Conservation (phyloP, 2,329 filamentous ascomycete species). For the Ceratocystis alfenasii region DNA sequence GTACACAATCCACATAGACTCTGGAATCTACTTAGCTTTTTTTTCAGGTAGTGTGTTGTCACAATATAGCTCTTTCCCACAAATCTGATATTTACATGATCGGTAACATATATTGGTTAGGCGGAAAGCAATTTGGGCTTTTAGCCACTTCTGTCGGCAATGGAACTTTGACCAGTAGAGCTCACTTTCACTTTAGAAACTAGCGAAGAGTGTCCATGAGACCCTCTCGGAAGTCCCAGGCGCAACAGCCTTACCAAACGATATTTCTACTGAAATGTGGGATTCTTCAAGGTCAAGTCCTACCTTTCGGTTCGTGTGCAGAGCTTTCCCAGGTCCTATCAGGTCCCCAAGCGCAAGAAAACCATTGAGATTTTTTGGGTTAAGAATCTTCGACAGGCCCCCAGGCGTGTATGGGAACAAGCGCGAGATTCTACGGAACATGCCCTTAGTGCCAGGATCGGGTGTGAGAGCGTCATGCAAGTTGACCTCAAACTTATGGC, state of each 20-base stretch:
- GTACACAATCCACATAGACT: conserved; percentile 55
- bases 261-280: conserved; percentile 48
- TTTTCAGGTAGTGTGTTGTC: conserved; percentile 49
- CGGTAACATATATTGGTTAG: conserved; percentile 6
- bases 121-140: not conserved
- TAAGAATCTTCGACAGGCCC: conserved; percentile 63
- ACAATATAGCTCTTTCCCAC: conserved; percentile 46
- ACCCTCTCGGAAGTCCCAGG: conserved; percentile 13
- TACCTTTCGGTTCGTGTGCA: conserved; percentile 51
- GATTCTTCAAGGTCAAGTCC: conserved; percentile 62
- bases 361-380: conserved; percentile 64
- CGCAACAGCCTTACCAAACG: conserved; percentile 49
- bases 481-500: conserved; percentile 23
- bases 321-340: conserved; percentile 58
- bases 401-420: conserved; percentile 61
- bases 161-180: not conserved
- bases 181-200: not conserved
- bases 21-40: conserved; percentile 46
- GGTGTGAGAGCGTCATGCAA: conserved; percentile 29
- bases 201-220: not conserved
- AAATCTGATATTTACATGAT: conserved; percentile 26
- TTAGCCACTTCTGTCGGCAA: not conserved
- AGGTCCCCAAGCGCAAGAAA: conserved; percentile 67
- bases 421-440: conserved; percentile 53
- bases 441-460: conserved; percentile 60